Evolutionary conservation across 805 yeast species (phyloP), one percentile per base, ranked within the genome.

Genomic region (Cyberlindnera veronae): DNA sequence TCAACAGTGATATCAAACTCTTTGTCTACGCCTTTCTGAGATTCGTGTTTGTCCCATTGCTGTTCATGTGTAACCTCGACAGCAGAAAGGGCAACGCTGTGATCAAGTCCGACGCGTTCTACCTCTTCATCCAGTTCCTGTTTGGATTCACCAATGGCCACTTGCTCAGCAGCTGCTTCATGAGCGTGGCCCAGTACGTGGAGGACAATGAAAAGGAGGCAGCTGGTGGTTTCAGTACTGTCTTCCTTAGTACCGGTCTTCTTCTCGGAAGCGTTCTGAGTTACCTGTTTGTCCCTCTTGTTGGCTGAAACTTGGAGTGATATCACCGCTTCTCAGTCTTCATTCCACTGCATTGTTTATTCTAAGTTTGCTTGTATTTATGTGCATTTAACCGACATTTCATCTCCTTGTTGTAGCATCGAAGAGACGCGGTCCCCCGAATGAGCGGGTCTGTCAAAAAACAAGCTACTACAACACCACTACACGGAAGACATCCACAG

Each of bases 61-160:
- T 89, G 50, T 64, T 86, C 50, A 62, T 79, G 17, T 84, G 90
- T 62, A 84, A 84, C 55, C 57, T 79, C 16, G 46, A 47, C 29
- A 46, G 48, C 19, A 30, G 42, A 5, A 43, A 38, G 4, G 44
- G 36, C 8, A 43, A 57, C 2, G 50, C 59, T 1, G 30, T 67
- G 4, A 55, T 77, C 12, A 59, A 67, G 30, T 77, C 84, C 3
- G 96, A 89, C 54, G 14, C 73, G 6, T 66, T 81, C 61, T 91
- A 93, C 61, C 61, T 87, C 35, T 10, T 74, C 3, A 56, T 86
- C 28, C 96, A 89, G 61, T 76, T 88, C 39, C 35, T 76, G 5
- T 93, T 87, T 66, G 99, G 99, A 0, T 53, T 87, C 32, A 79
- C 95, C 5, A 89, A 86, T 55, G 99, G 99, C 3, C 95, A 89